Conservation (phyloP, 805 yeast genomes). For the Ogataea polymorpha region DNA sequence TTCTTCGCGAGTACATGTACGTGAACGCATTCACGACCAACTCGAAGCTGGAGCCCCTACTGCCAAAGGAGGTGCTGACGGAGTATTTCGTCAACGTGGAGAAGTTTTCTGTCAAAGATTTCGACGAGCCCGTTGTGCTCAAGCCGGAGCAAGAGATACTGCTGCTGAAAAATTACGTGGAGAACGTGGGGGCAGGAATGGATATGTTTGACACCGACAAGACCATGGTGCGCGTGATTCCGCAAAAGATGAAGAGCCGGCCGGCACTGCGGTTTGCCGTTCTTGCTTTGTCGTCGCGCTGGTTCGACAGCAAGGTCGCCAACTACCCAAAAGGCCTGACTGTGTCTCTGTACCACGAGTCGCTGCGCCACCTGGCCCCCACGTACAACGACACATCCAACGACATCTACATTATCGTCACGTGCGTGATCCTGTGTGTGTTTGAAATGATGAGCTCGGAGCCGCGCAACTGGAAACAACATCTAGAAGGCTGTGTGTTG, state of each 20-base stretch:
- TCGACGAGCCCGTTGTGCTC: slow-evolving; percentile 10
- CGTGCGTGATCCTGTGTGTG: slow-evolving; percentile 42
- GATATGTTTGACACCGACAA: slow-evolving; percentile 35
- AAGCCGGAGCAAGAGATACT: slow-evolving; percentile 26
- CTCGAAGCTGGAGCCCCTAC: slow-evolving; percentile 7
- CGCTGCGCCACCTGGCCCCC: slow-evolving; percentile 30
- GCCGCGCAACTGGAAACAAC: slow-evolving; percentile 40
- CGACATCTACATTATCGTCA: slow-evolving; percentile 27
- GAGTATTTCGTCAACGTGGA: slow-evolving; percentile 24
- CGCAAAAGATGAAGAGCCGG: slow-evolving; percentile 17
- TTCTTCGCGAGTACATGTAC: slow-evolving; percentile 39
- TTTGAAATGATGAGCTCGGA: slow-evolving; percentile 43
- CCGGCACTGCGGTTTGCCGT: slow-evolving; percentile 21
- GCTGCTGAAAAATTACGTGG: slow-evolving; percentile 33
- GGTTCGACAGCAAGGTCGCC: slow-evolving; percentile 15
- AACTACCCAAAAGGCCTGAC: slow-evolving; percentile 24
- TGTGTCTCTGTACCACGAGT: slow-evolving; percentile 32
- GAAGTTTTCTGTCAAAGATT: slow-evolving; percentile 15
- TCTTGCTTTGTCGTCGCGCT: slow-evolving; percentile 23
- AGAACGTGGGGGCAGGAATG: slow-evolving; percentile 39
- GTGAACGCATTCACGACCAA: slow-evolving; percentile 31
- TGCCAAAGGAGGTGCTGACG: slow-evolving; percentile 19
- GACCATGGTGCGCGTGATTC: slow-evolving; percentile 17
- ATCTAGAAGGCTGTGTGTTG: slow-evolving; percentile 40
- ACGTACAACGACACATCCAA: slow-evolving; percentile 15